Base-by-base conservation (phyloP, 2,329 filamentous ascomycete species). In the Aphanoascus verrucosus region DNA sequence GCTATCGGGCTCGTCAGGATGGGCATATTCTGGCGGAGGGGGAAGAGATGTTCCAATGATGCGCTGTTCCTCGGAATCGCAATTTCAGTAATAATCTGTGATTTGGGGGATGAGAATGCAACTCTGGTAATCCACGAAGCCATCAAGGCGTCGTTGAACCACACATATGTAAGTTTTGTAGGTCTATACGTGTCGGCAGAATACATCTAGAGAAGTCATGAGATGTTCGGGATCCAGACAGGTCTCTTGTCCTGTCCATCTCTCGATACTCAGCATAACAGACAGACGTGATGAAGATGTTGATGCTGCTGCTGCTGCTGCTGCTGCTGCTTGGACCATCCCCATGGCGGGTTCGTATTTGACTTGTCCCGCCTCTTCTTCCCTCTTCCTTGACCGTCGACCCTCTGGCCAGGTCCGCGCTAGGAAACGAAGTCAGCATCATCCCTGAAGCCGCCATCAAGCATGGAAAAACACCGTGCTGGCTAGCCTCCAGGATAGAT, bases 371-470 rank as follows among this genome's bases (percentile, higher is more conserved):
- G 46, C 14, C 34, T 38, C 28, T 23, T 3, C 12, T 41, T 41
- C 17, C 19, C 46, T 15, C 20, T 5, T 41, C 46, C 46, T 14
- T 38, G 46, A 31, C 32, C 15, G 32, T 8, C 15, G 3, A 19
- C n/a, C 23, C 43, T 14, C 19, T 45, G 43, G 43, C 45, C 34
- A 48, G 45, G 45, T 23, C n/a, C 6, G 28, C 20, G 28, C n/a
- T 6, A 49, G 3, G 15, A 19, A 23, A 37, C 38, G n/a, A 28
- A 17, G 46, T 28, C 32, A 15, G 46, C 46, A 49, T 49, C 35
- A 49, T 49, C 46, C 46, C 32, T 49, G 46, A 49, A 49, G 17
- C 46, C 46, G 46, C 46, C 46, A 49, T 49, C 46, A 9, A 19
- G 38, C 38, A 41, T 41, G 38, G 38, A 19, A 15, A n/a, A 38